These are phyloP conservation scores for Hyphodiscus hymeniophilus DNA, from an alignment of 495 filamentous ascomycete species.

Conservation along the genomic window DNA sequence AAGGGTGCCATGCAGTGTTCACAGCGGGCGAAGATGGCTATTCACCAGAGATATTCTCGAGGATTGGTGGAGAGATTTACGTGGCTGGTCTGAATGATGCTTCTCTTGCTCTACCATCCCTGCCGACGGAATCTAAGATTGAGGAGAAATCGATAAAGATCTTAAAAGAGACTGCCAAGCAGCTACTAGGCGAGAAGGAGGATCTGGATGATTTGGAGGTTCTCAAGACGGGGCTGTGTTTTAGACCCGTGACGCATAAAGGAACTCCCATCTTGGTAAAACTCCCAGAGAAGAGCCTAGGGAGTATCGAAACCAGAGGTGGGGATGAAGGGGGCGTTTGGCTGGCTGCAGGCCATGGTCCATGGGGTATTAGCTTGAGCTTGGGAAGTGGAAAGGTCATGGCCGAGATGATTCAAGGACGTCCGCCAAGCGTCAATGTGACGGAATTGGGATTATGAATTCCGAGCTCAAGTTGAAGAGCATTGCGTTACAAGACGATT, in stretches of 20 bases:
- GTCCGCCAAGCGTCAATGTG: constrained; percentile 41
- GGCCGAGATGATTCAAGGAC: constrained; percentile 51
- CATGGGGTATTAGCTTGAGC: constrained; percentile 58
- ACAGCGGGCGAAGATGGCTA: constrained; percentile 48
- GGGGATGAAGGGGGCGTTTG: constrained; percentile 54
- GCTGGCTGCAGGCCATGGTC: constrained; percentile 64
- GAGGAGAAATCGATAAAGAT: constrained; percentile 36
- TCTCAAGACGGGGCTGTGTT: constrained; percentile 59
- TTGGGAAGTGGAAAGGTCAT: constrained; percentile 61
- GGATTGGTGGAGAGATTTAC: constrained; percentile 59
- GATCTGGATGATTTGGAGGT: constrained; percentile 54
- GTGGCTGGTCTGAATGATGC: constrained; percentile 63
- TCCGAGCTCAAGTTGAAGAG: too few species aligned
- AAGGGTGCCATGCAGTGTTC: constrained; percentile 62
- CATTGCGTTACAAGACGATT: too few species aligned
- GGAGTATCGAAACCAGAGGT: constrained; percentile 34
- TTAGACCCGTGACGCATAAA: constrained; percentile 56
- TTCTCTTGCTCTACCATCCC: constrained; percentile 45
- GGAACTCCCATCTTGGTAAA: constrained; percentile 55
- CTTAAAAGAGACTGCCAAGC: constrained; percentile 45
- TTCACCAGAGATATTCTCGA: constrained; percentile 66
- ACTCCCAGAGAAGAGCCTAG: constrained; percentile 46
- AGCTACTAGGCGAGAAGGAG: constrained; percentile 42
- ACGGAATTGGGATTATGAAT: constrained; percentile 31
- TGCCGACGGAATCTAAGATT: constrained; percentile 39